A percentile compares a stretch with the other conserved stretches of the same genome.
phyloP scores from a whole-genome alignment of 2,329 filamentous ascomycete genomes.

The Diaporthe eres region DNA sequence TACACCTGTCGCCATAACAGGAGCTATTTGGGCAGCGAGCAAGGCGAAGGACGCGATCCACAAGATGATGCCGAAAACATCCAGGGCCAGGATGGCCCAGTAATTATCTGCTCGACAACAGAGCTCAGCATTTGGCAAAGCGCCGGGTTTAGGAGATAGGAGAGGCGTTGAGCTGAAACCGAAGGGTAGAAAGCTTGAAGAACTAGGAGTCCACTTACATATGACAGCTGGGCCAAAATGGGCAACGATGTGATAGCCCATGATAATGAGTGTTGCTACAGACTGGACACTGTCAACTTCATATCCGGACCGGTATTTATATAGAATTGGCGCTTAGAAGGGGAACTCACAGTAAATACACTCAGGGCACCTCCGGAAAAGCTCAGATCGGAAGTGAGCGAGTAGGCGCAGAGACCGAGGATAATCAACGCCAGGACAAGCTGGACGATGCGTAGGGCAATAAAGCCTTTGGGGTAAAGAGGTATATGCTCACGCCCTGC shows the following conservation, averaged over 20 bases:
- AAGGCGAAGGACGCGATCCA: conserved; percentile 64
- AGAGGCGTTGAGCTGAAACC: no score
- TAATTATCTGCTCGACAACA: conserved; percentile 60
- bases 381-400: conserved; percentile 49
- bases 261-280: conserved; percentile 60
- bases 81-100: conserved; percentile 66
- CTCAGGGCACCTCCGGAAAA: conserved; percentile 54
- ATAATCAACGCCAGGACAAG: conserved; percentile 61
- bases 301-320: conserved; percentile 39
- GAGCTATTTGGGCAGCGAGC: conserved; percentile 55
- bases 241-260: conserved; percentile 63
- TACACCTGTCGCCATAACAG: conserved; percentile 40
- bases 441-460: conserved; percentile 60
- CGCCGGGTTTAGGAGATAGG: neutral
- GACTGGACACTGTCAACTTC: conserved; percentile 47
- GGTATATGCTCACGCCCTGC: conserved; percentile 62
- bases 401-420: conserved; percentile 63
- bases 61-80: conserved; percentile 66
- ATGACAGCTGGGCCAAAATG: conserved; percentile 48
- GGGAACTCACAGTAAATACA: conserved; percentile 57
- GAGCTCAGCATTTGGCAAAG: conserved; percentile 36
- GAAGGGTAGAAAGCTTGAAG: conserved; percentile 45
- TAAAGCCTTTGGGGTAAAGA: conserved; percentile 60
- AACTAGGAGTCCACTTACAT: neutral
- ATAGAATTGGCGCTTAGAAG: neutral